phyloP scores from a whole-genome alignment of 495 filamentous ascomycete species.

The Bombardia bombarda region DNA sequence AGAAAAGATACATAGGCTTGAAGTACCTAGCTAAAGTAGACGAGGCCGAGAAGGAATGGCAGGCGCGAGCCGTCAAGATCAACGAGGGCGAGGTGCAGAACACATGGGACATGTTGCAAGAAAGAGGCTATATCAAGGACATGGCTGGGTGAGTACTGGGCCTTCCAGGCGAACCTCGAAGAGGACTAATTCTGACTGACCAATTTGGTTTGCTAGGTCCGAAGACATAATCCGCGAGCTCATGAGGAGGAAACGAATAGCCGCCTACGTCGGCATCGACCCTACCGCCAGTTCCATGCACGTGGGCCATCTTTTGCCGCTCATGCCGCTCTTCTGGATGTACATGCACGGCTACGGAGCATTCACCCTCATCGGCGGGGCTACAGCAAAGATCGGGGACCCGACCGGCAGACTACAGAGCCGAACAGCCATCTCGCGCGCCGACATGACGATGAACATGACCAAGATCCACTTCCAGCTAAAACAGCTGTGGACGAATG shows the following conservation, averaged over 20 bases:
- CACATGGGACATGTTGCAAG: conserved; percentile 64
- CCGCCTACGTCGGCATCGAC: conserved; percentile 85
- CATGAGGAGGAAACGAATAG: conserved; percentile 61
- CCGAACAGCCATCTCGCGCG: conserved; percentile 48
- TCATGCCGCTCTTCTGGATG: conserved; percentile 93
- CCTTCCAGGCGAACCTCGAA: no score
- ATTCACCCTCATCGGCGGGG: conserved; percentile 71
- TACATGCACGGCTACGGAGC: conserved; percentile 74
- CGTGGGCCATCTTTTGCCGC: conserved; percentile 82
- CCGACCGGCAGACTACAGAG: conserved; percentile 68
- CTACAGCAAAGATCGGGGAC: conserved; percentile 82
- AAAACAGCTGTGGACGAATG: conserved; percentile 66
- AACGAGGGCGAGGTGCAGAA: conserved; percentile 51
- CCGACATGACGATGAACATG: conserved; percentile 59
- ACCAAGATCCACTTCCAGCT: conserved; percentile 73
- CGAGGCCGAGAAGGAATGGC: conserved; percentile 52
- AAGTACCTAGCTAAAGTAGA: conserved; percentile 43
- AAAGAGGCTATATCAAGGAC: conserved; percentile 72
- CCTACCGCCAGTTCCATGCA: conserved; percentile 88
- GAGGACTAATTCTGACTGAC: no score
- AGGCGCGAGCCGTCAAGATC: conserved; percentile 47
- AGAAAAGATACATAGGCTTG: conserved; percentile 28
- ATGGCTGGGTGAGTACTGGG: conserved; percentile 69
- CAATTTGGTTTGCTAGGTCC: no score
- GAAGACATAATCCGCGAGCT: conserved; percentile 58